Base-by-base conservation (phyloP, 2,329 filamentous ascomycete genomes). In the Diaporthe aspalathi region DNA sequence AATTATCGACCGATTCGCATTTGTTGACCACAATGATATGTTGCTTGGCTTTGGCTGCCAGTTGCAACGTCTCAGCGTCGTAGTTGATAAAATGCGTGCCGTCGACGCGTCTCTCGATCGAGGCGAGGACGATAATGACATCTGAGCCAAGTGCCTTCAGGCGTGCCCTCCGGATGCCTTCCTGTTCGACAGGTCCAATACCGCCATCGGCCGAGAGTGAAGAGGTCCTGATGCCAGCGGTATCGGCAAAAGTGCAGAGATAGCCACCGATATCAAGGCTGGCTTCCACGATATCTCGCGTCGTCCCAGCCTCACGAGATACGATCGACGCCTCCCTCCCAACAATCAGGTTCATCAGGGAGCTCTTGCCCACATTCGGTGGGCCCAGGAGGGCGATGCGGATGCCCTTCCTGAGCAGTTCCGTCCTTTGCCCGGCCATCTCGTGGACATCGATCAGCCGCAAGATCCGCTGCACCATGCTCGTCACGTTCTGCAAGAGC, bases 301-400 rank as follows among this genome's bases (percentile, higher is more conserved):
- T 99, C 0, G 96, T 99, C 0, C 96, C 96, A 49, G 94, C 94
- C 82, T 98, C 95, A 0, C 90, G 88, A 54, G 94, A 97, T 9
- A 99, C 96, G 76, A 99, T 99, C 4, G 95, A 97, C 2, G 96
- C 96, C 79, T 98, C 95, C 67, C 95, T 87, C 0, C 96, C 95
- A 3, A 98, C 94, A 65, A 99, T 88, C 27, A 91, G 85, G 79
- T 99, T 99, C 81, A 99, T 89, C 72, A 99, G 82, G 17, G 94
- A 98, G 80, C 95, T 98, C 81, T 99, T 99, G 17, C 96, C 96
- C 0, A 92, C 94, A 77, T 99, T 99, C 0, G 96, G 96, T 8
- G 95, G 94, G 0, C 96, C 96, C 0, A 99, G 84, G 3, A 99
- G 85, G 1, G 95, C 93, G 72, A 99, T 90, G 70, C 89, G 90